Base-by-base conservation (phyloP, 2,329 filamentous ascomycete species). In the Grosmannia huntii region DNA sequence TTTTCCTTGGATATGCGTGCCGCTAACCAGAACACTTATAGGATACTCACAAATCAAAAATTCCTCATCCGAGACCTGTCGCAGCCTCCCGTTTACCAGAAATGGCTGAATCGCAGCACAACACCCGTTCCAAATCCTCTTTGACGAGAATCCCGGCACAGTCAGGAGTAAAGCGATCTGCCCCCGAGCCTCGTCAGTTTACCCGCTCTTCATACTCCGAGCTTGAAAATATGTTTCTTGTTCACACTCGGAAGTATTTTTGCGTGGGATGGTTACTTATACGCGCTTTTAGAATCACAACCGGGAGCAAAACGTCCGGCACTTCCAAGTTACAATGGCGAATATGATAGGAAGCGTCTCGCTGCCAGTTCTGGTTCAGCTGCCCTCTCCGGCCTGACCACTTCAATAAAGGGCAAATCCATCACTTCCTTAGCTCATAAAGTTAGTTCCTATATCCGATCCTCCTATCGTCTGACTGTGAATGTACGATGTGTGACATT, bases 241-340 rank as follows among this genome's bases (percentile, higher is more conserved):
- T 7, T 33, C 4, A 19, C 12, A 41, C 46, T 14, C 54, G 31
- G 21, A 33, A 21, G 2, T 25, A 23, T 36, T 11, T 5, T n/a
- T 6, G 27, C 5, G 2, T 12, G 27, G 2, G 5, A 5, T 11
- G 55, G 49, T 23, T 14, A 31, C 23, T 48, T 23, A 36, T 14
- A 44, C 19, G 9, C 11, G 3, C 3, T 27, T 4, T 64, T 62
- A 84, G 81, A 76, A 56, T 63, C 71, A 25, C 75, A 81, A 65
- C 75, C 82, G 23, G 77, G 82, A 55, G 66, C 81, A 3, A 86
- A 87, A 69, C 76, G 83, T 59, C 83, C 82, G 65, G 81, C 79
- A 16, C 70, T 84, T 28, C 70, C 69, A 23, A 80, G 85, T 58
- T 74, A 75, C 63, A 80, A 76, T 36, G 76, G 69, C 61, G 82